These are phyloP conservation scores for Garcia nutans DNA, from an alignment of 345 rosid genomes.

Conservation along the genomic window DNA sequence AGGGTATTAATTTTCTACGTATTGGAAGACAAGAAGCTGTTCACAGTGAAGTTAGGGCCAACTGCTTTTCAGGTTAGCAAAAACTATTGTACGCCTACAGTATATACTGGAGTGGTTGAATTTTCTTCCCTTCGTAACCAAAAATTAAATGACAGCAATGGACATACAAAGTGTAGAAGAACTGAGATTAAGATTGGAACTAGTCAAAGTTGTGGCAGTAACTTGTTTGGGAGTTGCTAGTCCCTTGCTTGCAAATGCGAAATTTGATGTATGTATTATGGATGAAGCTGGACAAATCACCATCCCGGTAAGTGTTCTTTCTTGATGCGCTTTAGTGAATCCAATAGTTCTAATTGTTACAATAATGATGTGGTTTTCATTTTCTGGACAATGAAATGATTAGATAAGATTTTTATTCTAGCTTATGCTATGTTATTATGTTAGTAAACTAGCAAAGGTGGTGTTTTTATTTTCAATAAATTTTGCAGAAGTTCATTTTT, in stretches of 20 bases:
- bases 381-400: neutral
- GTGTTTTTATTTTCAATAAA: neutral
- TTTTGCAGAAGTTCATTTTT: neutral
- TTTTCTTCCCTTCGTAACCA: constrained; percentile 25
- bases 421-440: neutral
- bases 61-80: constrained; percentile 71
- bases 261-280: constrained; percentile 89
- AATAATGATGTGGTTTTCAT: too few relatives aligned
- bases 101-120: constrained; percentile 1
- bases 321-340: constrained; percentile 1
- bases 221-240: constrained; percentile 88
- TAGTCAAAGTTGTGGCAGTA: constrained; percentile 89
- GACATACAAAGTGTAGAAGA: constrained; percentile 56
- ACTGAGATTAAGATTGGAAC: constrained; percentile 61
- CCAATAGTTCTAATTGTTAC: neutral
- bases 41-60: constrained; percentile 68
- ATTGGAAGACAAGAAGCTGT: constrained; percentile 88
- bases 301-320: constrained; percentile 65
- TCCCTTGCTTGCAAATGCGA: constrained; percentile 81
- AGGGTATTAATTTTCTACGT: constrained; percentile 87
- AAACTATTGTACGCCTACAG: constrained; percentile 12
- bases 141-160: constrained; percentile 48
- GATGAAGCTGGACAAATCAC: constrained; percentile 99
- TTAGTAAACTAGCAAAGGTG: neutral
- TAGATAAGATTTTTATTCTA: neutral